Conservation (phyloP, 495 filamentous ascomycete species). For the Cenococcum geophilum region DNA sequence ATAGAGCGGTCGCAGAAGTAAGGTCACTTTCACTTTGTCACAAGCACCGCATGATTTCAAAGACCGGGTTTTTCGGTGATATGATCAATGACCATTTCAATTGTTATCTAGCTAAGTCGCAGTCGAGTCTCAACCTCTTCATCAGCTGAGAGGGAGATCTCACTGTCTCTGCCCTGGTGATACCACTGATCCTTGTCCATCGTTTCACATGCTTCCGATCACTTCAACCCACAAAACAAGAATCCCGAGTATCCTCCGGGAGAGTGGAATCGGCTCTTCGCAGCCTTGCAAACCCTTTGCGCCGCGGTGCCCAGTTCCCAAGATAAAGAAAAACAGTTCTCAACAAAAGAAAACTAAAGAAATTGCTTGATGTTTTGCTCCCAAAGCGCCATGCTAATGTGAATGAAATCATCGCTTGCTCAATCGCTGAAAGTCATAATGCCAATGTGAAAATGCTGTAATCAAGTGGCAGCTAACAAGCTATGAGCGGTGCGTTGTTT, state of each 20-base stretch:
- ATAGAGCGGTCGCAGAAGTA: not conserved
- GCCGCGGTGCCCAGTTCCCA: slow-evolving; percentile 1
- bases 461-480: slow-evolving; percentile 19
- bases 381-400: slow-evolving; percentile 1
- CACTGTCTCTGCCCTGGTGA: not conserved
- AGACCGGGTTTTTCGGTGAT: not conserved
- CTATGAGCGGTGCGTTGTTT: slow-evolving; percentile 33
- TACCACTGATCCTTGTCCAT: not conserved
- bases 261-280: slow-evolving; percentile 11
- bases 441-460: not conserved
- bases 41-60: not conserved
- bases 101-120: not conserved
- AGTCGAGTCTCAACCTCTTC: not conserved
- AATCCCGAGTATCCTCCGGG: not conserved
- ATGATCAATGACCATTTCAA: not conserved
- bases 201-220: not conserved
- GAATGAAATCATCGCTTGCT: slow-evolving; percentile 1
- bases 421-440: slow-evolving; percentile 2
- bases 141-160: slow-evolving; percentile 1
- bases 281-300: not conserved
- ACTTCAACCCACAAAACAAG: not conserved
- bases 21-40: not conserved
- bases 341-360: not conserved
- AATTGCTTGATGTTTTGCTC: not conserved
- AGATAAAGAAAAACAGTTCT: not conserved